Conservation (phyloP, 176 grass and related monocot genomes). For the Carex cristatella region DNA sequence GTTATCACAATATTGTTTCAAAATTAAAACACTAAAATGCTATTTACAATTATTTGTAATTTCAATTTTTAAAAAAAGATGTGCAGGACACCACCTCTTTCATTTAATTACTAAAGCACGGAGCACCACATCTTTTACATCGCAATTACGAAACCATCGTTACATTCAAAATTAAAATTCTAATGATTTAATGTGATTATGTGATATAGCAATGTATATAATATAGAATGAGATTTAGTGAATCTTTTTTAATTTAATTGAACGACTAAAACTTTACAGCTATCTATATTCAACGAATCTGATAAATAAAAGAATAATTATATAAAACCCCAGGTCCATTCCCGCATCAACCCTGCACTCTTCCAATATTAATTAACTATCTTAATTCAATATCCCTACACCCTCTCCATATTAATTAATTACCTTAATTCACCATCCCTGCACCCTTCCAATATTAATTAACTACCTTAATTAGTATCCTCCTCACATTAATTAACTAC, state of each 20-base stretch:
- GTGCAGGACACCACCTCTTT: neutral
- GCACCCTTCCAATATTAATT: too few species aligned
- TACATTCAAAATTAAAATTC: neutral
- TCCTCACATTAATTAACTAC: too few species aligned
- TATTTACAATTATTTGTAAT: neutral
- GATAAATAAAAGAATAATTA: neutral
- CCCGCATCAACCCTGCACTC: too few species aligned
- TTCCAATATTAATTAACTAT: too few species aligned
- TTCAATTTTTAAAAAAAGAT: neutral
- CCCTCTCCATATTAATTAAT: too few species aligned
- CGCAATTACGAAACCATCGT: neutral
- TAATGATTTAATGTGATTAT: neutral
- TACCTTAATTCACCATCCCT: too few species aligned
- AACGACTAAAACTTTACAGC: neutral
- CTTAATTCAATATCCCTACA: too few species aligned
- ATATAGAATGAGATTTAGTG: neutral
- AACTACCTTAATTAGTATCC: too few species aligned
- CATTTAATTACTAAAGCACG: too few species aligned
- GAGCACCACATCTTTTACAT: neutral
- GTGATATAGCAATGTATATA: neutral
- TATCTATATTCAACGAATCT: neutral
- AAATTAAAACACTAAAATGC: neutral
- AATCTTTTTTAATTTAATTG: neutral
- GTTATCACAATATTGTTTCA: neutral
- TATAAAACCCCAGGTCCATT: too few species aligned